These are phyloP conservation scores for Themeda triandra DNA, from an alignment of 176 grass and related monocot species.

Conservation along the genomic window DNA sequence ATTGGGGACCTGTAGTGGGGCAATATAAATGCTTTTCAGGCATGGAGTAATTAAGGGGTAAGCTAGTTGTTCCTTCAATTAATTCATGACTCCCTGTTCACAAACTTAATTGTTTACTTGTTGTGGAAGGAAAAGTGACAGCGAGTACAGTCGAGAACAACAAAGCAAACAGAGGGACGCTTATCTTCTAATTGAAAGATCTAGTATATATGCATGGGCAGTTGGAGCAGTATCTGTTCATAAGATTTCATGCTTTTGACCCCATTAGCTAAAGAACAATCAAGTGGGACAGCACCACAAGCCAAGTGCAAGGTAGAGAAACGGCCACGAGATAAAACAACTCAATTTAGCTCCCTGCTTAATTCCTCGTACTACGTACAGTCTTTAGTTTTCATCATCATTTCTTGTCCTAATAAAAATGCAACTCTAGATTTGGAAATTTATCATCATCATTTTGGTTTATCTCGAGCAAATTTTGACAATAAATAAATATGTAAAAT, in stretches of 20 bases:
- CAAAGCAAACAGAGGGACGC: neutral
- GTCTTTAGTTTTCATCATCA: neutral
- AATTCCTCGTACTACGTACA: neutral
- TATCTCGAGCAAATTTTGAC: neutral
- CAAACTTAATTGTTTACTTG: too few relatives aligned
- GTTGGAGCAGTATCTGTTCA: neutral
- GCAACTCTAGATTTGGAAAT: neutral
- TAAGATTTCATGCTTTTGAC: conserved; percentile 11
- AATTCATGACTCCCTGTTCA: neutral
- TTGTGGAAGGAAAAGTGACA: conserved; percentile 1
- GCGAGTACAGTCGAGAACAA: neutral
- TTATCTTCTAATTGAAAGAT: neutral
- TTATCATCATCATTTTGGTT: too few relatives aligned
- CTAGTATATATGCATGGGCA: neutral
- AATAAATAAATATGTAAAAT: too few relatives aligned
- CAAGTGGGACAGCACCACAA: neutral
- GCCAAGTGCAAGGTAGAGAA: neutral
- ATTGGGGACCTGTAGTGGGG: neutral
- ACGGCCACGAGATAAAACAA: neutral
- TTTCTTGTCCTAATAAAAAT: neutral
- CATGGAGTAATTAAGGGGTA: neutral
- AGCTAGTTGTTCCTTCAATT: neutral
- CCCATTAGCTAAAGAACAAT: neutral
- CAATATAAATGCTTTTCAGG: neutral
- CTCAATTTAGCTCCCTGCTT: neutral